Conservation (phyloP, 2,329 filamentous ascomycete genomes). For the Scorias spongiosa region DNA sequence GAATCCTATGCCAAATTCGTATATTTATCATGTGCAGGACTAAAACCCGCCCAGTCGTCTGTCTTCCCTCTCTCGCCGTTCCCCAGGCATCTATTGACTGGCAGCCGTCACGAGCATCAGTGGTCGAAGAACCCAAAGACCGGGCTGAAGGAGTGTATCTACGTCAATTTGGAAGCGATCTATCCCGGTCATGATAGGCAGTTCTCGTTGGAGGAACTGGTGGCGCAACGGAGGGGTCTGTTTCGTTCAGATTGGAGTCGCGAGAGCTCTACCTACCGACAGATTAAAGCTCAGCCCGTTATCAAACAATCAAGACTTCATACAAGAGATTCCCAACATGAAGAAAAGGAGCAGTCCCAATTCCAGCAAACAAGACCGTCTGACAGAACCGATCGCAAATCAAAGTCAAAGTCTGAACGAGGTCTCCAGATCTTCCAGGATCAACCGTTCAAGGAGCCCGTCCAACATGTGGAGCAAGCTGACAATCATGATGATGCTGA, state of each 20-base stretch:
- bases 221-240: conserved; percentile 61
- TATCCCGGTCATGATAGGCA: conserved; percentile 71
- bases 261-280: conserved; percentile 5
- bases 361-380: too few relatives aligned
- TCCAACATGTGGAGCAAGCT: conserved; percentile 1
- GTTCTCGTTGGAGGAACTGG: conserved; percentile 81
- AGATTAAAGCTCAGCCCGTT: too few relatives aligned
- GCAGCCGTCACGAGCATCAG: conserved; percentile 45
- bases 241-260: conserved; percentile 37
- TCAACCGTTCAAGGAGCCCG: conserved; percentile 1
- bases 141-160: conserved; percentile 72
- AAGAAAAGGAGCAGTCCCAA: not conserved
- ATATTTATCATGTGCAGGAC: conserved; percentile 89
- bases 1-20: conserved; percentile 10
- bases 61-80: conserved; percentile 5
- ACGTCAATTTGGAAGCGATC: conserved; percentile 69
- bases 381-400: too few relatives aligned
- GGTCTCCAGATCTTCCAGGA: conserved; percentile 10
- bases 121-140: conserved; percentile 68
- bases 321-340: conserved; percentile 1
- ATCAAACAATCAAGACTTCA: too few relatives aligned
- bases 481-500: conserved; percentile 1
- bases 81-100: conserved; percentile 5
- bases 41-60: conserved; percentile 46
- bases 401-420: not conserved